A percentile compares a stretch with the other conserved stretches of the same genome.
Evolutionary conservation across 1,139 yeast genomes (phyloP).

Genomic region (Geotrichum europaeum): DNA sequence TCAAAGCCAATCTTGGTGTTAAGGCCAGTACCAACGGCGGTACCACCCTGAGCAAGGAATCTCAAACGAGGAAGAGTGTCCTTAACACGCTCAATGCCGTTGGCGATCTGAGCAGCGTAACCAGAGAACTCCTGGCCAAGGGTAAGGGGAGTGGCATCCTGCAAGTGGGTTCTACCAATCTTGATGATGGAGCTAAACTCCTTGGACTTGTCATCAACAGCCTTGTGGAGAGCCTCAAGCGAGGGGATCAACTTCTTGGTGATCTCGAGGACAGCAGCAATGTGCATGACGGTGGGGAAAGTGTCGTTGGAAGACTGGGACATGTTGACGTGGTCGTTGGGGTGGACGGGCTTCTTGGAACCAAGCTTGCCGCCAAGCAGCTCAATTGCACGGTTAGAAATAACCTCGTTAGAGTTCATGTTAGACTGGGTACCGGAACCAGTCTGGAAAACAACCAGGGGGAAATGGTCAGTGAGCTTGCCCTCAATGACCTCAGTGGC

Average conservation of each 20-base stretch:
- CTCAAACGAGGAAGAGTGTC: slow-evolving; percentile 67
- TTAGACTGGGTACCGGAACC: slow-evolving; percentile 98
- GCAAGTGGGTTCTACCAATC: slow-evolving; percentile 97
- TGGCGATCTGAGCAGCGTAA: slow-evolving; percentile 84
- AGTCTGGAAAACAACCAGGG: slow-evolving; percentile 96
- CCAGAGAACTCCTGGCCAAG: slow-evolving; percentile 98
- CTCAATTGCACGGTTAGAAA: slow-evolving; percentile 96
- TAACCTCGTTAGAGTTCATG: slow-evolving; percentile 98
- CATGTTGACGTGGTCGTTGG: slow-evolving; percentile 98
- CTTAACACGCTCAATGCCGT: slow-evolving; percentile 85
- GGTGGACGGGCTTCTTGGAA: slow-evolving; percentile 90
- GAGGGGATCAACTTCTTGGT: slow-evolving; percentile 70
- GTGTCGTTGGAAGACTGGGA: slow-evolving; percentile 98
- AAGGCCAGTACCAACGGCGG: slow-evolving; percentile 98
- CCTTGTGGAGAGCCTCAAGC: slow-evolving; percentile 65
- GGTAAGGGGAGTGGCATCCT: slow-evolving; percentile 97
- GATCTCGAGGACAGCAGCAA: slow-evolving; percentile 93
- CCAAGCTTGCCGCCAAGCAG: slow-evolving; percentile 87
- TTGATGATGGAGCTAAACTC: slow-evolving; percentile 87
- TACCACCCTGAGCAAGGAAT: slow-evolving; percentile 96
- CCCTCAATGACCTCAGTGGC: slow-evolving; percentile 95
- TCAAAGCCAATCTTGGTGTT: slow-evolving; percentile 91
- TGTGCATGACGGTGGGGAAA: slow-evolving; percentile 98
- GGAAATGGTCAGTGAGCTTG: slow-evolving; percentile 88
- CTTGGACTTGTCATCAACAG: slow-evolving; percentile 67